Evolutionary conservation across 495 filamentous ascomycete genomes (phyloP), one percentile per base, ranked within the genome.

Genomic region (Thermochaetoides thermophila): DNA sequence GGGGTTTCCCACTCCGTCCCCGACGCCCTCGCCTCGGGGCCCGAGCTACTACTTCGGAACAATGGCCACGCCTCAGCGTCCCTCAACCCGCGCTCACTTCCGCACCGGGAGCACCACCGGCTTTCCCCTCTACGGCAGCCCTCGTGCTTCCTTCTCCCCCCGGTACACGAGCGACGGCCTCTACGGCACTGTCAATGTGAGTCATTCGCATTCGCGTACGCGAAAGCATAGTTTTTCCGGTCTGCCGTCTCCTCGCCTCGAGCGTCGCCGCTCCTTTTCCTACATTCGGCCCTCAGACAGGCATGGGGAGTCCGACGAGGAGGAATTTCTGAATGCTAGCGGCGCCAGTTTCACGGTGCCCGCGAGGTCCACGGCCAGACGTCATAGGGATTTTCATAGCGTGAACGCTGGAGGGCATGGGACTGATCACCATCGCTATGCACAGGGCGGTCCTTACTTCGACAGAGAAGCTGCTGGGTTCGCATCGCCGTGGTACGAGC

Each of bases 281-380:
- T 63, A 58, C 50, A 51, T 66, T 64, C 68, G 61, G 57, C 50
- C 66, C 59, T 61, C 63, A 47, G 46, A 49, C 31, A 43, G 45
- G 25, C 55, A 68, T 64, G 66, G 62, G 57, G 67, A 70, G 46
- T 71, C 67, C 55, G 68, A 73, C 61, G 67, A 71, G 57, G 68
- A 71, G 57, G 68, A 73, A 53, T 52, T 59, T 45, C 53, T 68
- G 59, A 61, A 69, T 52, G 51, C 63, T 52, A 47, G 63, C 40
- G 64, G 63, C 38, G 40, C 49, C 46, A 56, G 49, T 47, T 66
- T 58, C 52, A 44, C 61, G 46, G 47, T 63, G 44, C 55, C 58
- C 45, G 60, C 54, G 45, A 53, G 49, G 49, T 57, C 59, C 35
- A 60, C 50, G 48, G 44, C 53, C 49, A 55, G 49, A 45, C 48